Percentiles rank a stretch among this genome's conserved stretches.
phyloP scores from a whole-genome alignment of 1,139 yeast genomes.

The Pichia sp. region DNA sequence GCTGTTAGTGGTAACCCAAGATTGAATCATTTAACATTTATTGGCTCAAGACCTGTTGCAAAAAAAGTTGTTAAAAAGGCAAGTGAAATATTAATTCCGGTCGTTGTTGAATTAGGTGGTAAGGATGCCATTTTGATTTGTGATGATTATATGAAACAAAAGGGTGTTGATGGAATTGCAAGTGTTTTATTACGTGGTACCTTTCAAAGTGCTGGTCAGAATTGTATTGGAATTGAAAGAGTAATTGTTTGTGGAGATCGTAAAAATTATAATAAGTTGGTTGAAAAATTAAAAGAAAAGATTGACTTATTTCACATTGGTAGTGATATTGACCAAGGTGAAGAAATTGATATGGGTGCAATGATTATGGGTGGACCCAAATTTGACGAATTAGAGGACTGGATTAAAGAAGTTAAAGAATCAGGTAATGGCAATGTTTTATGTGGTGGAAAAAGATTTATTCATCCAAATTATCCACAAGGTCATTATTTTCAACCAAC shows the following conservation, averaged over 20 bases:
- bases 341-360: constrained; percentile 93
- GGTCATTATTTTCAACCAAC: constrained; percentile 94
- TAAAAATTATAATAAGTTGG: constrained; percentile 55
- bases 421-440: constrained; percentile 70
- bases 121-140: constrained; percentile 85
- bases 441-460: constrained; percentile 70
- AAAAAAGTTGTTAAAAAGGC: constrained; percentile 81
- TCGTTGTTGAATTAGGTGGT: constrained; percentile 93
- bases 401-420: constrained; percentile 65
- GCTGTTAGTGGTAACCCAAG: constrained; percentile 78
- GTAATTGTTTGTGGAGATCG: constrained; percentile 57
- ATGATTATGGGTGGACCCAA: constrained; percentile 73
- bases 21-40: constrained; percentile 81
- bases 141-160: constrained; percentile 53
- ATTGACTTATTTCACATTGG: constrained; percentile 68
- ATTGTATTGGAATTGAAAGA: constrained; percentile 94
- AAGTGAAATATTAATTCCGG: constrained; percentile 77
- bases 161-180: constrained; percentile 51
- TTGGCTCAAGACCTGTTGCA: constrained; percentile 93
- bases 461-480: constrained; percentile 88
- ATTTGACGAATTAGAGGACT: constrained; percentile 56
- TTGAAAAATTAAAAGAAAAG: constrained; percentile 48
- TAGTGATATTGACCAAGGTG: constrained; percentile 83
- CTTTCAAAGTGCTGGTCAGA: constrained; percentile 95
- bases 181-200: constrained; percentile 89